Evolutionary conservation across 768 basidiomycete species (phyloP).

Genomic region (Pisolithus sp.): DNA sequence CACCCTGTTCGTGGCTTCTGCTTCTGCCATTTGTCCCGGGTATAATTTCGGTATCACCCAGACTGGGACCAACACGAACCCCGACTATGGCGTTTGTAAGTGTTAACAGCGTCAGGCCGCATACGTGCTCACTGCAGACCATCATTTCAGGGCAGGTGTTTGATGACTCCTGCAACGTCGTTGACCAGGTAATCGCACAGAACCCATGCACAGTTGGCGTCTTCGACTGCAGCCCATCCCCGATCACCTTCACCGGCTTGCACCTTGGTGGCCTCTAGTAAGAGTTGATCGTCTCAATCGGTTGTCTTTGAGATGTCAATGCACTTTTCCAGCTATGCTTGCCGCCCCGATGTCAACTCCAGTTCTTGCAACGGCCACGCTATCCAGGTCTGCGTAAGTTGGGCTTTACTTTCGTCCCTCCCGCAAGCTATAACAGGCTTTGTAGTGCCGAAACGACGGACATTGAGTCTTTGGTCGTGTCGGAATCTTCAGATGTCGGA

Average conservation of each 20-base stretch:
- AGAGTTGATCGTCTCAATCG: neutral
- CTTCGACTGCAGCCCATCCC: slow-evolving; percentile 26
- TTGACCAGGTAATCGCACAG: slow-evolving; percentile 24
- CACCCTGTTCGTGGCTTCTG: slow-evolving; percentile 3
- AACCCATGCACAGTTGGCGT: slow-evolving; percentile 27
- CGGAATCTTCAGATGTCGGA: neutral
- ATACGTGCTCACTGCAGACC: neutral
- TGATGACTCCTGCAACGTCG: slow-evolving; percentile 22
- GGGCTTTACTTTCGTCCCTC: neutral
- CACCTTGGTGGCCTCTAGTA: neutral
- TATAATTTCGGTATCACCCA: no score
- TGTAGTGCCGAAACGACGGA: neutral
- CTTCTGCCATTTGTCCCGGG: slow-evolving; percentile 9
- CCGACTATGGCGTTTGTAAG: no score
- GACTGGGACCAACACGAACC: no score
- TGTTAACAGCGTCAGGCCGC: slow-evolving; percentile 2
- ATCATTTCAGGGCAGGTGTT: slow-evolving; percentile 23
- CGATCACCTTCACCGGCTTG: slow-evolving; percentile 20
- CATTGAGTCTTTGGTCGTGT: neutral
- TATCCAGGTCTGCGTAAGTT: slow-evolving; percentile 27
- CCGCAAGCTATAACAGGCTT: neutral
- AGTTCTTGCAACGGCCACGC: slow-evolving; percentile 13
- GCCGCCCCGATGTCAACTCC: slow-evolving; percentile 22
- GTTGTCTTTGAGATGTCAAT: neutral
- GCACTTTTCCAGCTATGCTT: slow-evolving; percentile 12